Evolutionary conservation across 257 asterid genomes (phyloP).

Genomic region (Nicotiana undulata): DNA sequence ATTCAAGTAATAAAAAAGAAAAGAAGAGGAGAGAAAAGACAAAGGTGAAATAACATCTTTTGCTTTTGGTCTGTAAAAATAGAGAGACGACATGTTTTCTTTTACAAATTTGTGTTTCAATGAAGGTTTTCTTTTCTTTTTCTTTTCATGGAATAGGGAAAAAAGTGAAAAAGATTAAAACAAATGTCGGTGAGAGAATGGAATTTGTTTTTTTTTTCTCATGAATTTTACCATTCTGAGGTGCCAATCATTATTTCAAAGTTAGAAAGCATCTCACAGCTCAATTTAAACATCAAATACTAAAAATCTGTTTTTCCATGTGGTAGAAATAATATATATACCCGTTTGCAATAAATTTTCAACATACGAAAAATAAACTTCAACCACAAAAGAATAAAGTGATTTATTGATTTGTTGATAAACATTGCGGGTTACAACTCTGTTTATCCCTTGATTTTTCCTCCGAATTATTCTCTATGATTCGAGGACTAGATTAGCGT

Average conservation of each 20-base stretch:
- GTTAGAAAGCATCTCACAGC: background rate
- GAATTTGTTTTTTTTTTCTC: background rate
- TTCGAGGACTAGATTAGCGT: no score
- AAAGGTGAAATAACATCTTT: constrained; percentile 27
- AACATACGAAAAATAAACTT: no score
- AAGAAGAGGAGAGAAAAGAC: constrained; percentile 19
- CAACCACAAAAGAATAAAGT: no score
- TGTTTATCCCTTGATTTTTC: no score
- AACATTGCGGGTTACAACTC: no score
- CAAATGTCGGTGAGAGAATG: background rate
- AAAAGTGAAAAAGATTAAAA: background rate
- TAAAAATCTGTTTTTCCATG: no score
- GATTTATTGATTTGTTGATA: no score
- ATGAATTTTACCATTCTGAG: no score
- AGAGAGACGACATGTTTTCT: background rate
- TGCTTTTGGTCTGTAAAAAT: constrained; percentile 28
- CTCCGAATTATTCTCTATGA: no score
- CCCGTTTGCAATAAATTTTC: no score
- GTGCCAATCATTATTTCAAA: background rate
- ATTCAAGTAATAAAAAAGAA: constrained; percentile 11
- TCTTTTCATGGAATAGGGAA: background rate
- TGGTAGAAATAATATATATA: no score
- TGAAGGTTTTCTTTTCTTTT: background rate
- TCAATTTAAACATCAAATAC: no score
- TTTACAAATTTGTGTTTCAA: background rate